phyloP scores from a whole-genome alignment of 345 rosid species.

The Citrus hindsii region DNA sequence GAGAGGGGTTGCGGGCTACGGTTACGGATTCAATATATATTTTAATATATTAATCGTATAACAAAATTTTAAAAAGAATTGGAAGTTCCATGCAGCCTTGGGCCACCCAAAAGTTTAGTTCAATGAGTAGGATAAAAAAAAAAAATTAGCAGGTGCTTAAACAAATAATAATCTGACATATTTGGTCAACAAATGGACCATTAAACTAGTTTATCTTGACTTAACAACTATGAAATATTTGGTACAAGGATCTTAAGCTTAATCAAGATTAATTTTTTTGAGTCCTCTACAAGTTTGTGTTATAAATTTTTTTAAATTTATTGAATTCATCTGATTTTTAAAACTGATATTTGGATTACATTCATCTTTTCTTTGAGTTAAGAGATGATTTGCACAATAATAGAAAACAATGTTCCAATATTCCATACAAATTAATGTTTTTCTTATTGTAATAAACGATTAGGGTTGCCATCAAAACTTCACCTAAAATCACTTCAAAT shows the following conservation, averaged over 20 bases:
- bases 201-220: background rate
- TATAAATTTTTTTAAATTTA: no score
- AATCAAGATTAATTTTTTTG: background rate
- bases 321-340: no score
- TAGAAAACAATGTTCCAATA: no score
- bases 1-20: background rate
- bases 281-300: no score
- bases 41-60: background rate
- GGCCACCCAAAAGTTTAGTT: background rate
- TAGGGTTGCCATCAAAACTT: background rate
- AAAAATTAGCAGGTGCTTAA: background rate
- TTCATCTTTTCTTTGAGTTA: no score
- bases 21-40: background rate
- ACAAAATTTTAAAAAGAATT: background rate
- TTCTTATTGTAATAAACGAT: background rate
- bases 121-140: no score
- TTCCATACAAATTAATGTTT: no score
- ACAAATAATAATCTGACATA: background rate
- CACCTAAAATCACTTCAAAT: slow-evolving; percentile 16
- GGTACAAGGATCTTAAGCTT: background rate
- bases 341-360: no score
- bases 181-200: slow-evolving; percentile 3
- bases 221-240: background rate
- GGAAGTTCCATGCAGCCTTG: background rate
- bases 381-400: no score